A percentile compares a stretch with the other conserved stretches of the same genome.
These are phyloP conservation scores for Plasmopara muralis DNA, from an alignment of 352 stramenopile species.

Conservation along the genomic window DNA sequence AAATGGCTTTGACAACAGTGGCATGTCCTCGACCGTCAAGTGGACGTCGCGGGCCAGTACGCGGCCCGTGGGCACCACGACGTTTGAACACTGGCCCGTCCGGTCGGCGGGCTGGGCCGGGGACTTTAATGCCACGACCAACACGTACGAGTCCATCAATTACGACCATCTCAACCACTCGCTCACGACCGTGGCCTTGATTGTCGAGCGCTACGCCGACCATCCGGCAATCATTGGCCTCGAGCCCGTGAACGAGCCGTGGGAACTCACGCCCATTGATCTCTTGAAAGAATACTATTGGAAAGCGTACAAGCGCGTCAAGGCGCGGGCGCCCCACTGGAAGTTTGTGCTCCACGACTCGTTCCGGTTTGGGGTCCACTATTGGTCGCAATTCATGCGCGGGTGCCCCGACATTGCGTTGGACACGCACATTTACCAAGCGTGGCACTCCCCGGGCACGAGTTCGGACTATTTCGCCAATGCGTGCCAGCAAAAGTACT, in stretches of 20 bases:
- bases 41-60: slow-evolving; percentile 82
- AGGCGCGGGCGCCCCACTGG: slow-evolving; percentile 88
- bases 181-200: slow-evolving; percentile 75
- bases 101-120: slow-evolving; percentile 88
- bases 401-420: slow-evolving; percentile 89
- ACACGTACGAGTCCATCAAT: slow-evolving; percentile 90
- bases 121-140: slow-evolving; percentile 73
- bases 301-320: slow-evolving; percentile 93
- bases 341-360: slow-evolving; percentile 96
- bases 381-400: slow-evolving; percentile 69
- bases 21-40: slow-evolving; percentile 79
- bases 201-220: slow-evolving; percentile 84
- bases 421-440: slow-evolving; percentile 96
- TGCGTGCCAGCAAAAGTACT: slow-evolving; percentile 86
- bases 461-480: slow-evolving; percentile 83
- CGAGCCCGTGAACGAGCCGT: slow-evolving; percentile 94
- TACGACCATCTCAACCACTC: slow-evolving; percentile 88
- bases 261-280: slow-evolving; percentile 90
- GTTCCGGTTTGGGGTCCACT: slow-evolving; percentile 85
- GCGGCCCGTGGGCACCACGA: slow-evolving; percentile 71
- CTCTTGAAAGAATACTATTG: slow-evolving; percentile 94
- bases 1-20: slow-evolving; percentile 96
- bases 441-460: slow-evolving; percentile 65
- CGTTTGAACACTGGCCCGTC: slow-evolving; percentile 91
- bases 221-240: slow-evolving; percentile 88